Conservation (phyloP, 129 eudicot species). For the Chrysanthemum lavandulifolium region DNA sequence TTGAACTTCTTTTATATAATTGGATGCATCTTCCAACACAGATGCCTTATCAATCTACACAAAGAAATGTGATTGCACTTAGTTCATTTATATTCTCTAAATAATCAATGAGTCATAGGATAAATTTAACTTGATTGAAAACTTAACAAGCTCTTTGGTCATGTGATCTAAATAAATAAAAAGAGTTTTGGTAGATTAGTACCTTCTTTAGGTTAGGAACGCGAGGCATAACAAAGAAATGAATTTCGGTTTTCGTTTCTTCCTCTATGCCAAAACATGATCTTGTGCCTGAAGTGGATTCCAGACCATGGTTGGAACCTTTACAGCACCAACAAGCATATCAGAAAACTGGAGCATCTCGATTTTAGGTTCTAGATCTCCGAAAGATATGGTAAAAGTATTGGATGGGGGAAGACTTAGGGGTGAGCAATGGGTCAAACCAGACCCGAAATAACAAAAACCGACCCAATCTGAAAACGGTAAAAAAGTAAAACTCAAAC, state of each 20-base stretch:
- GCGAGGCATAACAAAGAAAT: conserved; percentile 31
- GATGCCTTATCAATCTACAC: conserved; percentile 60
- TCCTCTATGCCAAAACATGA: conserved; percentile 33
- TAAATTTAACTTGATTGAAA: no score
- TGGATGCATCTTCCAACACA: conserved; percentile 47
- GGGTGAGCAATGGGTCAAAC: no score
- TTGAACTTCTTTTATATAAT: conserved; percentile 49
- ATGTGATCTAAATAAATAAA: neutral
- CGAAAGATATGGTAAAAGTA: no score
- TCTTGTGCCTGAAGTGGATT: conserved; percentile 5
- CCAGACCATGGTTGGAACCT: neutral
- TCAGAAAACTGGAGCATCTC: no score
- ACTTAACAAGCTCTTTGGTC: no score
- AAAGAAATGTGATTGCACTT: neutral
- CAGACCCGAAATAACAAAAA: no score
- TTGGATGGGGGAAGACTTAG: no score
- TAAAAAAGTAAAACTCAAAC: no score
- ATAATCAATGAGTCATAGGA: no score
- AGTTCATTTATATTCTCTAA: neutral
- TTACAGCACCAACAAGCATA: neutral
- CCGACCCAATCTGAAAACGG: no score
- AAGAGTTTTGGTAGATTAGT: neutral
- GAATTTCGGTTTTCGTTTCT: conserved; percentile 25
- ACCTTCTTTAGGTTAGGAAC: conserved; percentile 40
- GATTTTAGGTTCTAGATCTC: no score